phyloP scores from a whole-genome alignment of 140 eudicot genomes.

The Eryngium alpinum region DNA sequence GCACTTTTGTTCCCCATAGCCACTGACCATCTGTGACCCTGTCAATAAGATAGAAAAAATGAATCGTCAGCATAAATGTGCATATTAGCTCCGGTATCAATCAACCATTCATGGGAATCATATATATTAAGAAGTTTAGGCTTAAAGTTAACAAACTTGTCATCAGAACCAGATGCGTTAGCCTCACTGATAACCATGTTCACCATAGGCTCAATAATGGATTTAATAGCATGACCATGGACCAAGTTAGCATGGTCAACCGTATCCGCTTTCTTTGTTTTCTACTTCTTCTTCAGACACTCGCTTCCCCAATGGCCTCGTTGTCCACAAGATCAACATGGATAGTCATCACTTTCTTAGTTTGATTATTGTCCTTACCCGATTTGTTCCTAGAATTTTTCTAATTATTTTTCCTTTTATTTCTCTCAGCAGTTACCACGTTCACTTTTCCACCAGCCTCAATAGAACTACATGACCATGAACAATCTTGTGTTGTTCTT shows the following conservation, averaged over 20 bases:
- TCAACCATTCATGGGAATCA: too few relatives aligned
- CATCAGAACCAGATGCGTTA: not conserved
- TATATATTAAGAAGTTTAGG: not conserved
- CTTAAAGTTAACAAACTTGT: not conserved
- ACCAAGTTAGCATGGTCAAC: not conserved
- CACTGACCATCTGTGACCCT: not conserved
- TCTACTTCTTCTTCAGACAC: not conserved
- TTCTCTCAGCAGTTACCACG: too few relatives aligned
- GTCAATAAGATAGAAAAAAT: too few relatives aligned
- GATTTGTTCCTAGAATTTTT: too few relatives aligned
- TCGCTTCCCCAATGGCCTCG: not conserved
- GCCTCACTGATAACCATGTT: slow-evolving; percentile 4
- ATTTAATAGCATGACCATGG: not conserved
- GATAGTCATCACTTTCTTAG: not conserved
- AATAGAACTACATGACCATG: too few relatives aligned
- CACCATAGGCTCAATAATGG: not conserved
- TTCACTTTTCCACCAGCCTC: too few relatives aligned
- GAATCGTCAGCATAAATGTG: slow-evolving; percentile 8
- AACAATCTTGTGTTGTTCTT: not conserved
- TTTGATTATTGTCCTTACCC: not conserved
- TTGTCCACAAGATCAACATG: not conserved
- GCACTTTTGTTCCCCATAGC: not conserved
- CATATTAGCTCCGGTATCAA: too few relatives aligned
- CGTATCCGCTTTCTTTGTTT: not conserved
- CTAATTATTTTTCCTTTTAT: too few relatives aligned